These are phyloP conservation scores for Drechslerella stenobrocha DNA, from an alignment of 2,329 filamentous ascomycete genomes.

Conservation along the genomic window DNA sequence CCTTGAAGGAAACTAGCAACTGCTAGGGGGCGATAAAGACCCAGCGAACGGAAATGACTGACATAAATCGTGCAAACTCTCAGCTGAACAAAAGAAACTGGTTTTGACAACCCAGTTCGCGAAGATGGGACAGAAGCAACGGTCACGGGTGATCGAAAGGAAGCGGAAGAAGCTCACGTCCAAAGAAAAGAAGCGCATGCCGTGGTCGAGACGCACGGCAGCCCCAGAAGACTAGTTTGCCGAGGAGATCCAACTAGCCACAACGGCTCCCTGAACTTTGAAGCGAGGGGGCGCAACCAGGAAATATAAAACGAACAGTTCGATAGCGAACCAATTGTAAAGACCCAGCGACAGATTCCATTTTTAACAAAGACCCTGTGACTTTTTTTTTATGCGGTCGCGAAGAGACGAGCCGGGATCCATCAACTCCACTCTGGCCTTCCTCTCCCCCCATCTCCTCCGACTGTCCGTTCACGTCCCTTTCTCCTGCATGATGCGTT, in stretches of 20 bases:
- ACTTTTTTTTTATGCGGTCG: constrained; percentile 36
- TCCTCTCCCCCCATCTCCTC: constrained; percentile 9
- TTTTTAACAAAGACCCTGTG: constrained; percentile 47
- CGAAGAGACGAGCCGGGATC: constrained; percentile 36
- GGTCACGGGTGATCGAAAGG: constrained; percentile 81
- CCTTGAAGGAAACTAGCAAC: constrained; percentile 4
- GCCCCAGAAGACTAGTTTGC: constrained; percentile 42
- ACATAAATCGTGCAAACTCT: constrained; percentile 21
- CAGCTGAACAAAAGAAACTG: constrained; percentile 82
- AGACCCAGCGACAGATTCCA: constrained; percentile 15
- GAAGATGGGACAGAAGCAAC: constrained; percentile 80
- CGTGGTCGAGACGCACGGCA: constrained; percentile 43
- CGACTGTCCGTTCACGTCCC: constrained; percentile 35
- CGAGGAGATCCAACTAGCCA: constrained; percentile 25
- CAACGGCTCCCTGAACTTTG: constrained; percentile 2
- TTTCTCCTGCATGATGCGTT: constrained; percentile 45
- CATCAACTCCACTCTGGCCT: constrained; percentile 27
- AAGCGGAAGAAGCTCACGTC: constrained; percentile 84
- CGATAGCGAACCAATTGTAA: constrained; percentile 43
- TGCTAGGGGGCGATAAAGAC: not conserved
- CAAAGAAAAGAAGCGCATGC: constrained; percentile 70
- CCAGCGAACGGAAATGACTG: constrained; percentile 18
- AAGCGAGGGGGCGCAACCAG: constrained; percentile 1
- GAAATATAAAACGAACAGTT: constrained; percentile 4
- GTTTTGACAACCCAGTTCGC: constrained; percentile 77